These are phyloP conservation scores for Schwanniomyces polymorphus DNA, from an alignment of 805 yeast genomes.

Conservation along the genomic window DNA sequence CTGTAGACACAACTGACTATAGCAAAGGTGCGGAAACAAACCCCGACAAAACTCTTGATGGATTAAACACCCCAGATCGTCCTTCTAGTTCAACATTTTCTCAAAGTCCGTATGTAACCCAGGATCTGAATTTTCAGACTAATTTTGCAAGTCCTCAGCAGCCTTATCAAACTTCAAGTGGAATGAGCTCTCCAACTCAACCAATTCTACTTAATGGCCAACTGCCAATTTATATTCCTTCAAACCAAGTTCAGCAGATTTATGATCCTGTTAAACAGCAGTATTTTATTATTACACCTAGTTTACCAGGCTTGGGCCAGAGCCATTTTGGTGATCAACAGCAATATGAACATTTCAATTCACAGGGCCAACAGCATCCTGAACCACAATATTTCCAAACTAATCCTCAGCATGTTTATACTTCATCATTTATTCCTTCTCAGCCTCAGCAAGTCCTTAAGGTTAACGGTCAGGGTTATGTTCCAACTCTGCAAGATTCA, in stretches of 20 bases:
- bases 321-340: slow-evolving; percentile 33
- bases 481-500: background rate
- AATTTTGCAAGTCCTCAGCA: background rate
- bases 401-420: slow-evolving; percentile 27
- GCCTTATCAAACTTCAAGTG: background rate
- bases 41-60: background rate
- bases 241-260: slow-evolving; percentile 37
- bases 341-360: slow-evolving; percentile 37
- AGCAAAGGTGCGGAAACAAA: background rate
- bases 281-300: slow-evolving; percentile 39
- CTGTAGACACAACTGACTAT: slow-evolving; percentile 27
- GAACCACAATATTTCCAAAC: slow-evolving; percentile 41
- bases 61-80: slow-evolving; percentile 5
- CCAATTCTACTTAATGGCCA: slow-evolving; percentile 8
- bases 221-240: slow-evolving; percentile 18
- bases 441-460: slow-evolving; percentile 1
- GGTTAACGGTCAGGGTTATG: slow-evolving; percentile 3
- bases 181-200: slow-evolving; percentile 9
- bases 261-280: slow-evolving; percentile 47
- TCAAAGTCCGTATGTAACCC: background rate
- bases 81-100: slow-evolving; percentile 2
- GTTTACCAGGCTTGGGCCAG: slow-evolving; percentile 24
- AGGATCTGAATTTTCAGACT: background rate
- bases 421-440: slow-evolving; percentile 16
- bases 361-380: slow-evolving; percentile 22